phyloP scores from a whole-genome alignment of 306 rosid genomes.

The Hippophae gyantsensis region DNA sequence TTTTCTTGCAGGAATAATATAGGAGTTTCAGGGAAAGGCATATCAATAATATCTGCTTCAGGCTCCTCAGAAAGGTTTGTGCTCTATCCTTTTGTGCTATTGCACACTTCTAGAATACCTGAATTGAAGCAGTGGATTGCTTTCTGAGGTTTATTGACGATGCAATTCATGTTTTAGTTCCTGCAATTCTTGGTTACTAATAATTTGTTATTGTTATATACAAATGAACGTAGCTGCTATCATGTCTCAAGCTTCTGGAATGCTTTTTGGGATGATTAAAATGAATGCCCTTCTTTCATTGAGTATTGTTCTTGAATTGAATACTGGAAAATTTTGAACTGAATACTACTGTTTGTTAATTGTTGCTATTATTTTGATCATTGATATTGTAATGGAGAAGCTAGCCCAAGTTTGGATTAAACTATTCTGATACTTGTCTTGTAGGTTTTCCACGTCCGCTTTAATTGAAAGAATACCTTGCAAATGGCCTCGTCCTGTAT shows the following conservation, averaged over 20 bases:
- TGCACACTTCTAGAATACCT: conserved; percentile 1
- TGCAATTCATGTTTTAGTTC: no score
- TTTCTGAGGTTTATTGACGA: not conserved
- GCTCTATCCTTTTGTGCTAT: conserved; percentile 12
- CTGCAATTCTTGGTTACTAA: no score
- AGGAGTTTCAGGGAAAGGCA: conserved; percentile 53
- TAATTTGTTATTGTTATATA: no score
- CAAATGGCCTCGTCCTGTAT: conserved; percentile 96
- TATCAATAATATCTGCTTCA: conserved; percentile 39
- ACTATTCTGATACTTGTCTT: conserved; percentile 18
- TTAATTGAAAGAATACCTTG: conserved; percentile 94
- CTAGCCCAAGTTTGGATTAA: conserved; percentile 14
- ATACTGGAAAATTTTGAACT: no score
- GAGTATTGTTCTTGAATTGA: no score
- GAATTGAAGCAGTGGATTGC: conserved; percentile 1
- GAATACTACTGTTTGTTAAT: no score
- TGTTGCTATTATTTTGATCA: not conserved
- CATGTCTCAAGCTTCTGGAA: no score
- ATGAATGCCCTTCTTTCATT: no score
- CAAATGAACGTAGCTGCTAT: no score
- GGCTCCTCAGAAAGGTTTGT: conserved; percentile 82
- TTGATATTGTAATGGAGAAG: not conserved
- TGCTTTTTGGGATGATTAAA: no score
- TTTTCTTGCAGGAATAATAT: conserved; percentile 42
- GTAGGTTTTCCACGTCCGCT: conserved; percentile 83